Base-by-base conservation (phyloP, 192 early-diverging fungal genomes). In the Coemansia sp. region DNA sequence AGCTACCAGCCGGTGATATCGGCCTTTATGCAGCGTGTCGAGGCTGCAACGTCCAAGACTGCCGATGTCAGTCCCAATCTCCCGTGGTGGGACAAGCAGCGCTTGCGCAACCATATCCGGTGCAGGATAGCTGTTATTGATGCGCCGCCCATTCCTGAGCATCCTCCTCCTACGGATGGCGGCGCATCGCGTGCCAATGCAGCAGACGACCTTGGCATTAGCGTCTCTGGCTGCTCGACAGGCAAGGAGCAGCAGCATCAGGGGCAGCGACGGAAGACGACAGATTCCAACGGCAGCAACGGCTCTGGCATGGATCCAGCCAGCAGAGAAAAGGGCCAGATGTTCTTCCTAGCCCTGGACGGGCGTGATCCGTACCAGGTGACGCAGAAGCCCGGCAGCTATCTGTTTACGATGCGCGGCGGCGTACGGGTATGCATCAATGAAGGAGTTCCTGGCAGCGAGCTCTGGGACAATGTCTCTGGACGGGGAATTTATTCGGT, bases 21-120 rank as follows among this genome's bases (percentile, higher is more conserved):
- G 1, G 72, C 82, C n/a, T 59, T 81, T 27, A 75, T 80, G 64
- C 82, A 84, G 62, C 71, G 82, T 13, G 40, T 84, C 19, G 82
- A 84, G 38, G 62, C 74, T 3, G 61, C 63, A 1, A 81, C 78
- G 5, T 73, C 71, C 17, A 72, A 81, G 53, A 81, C 71, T 31
- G 72, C 75, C 37, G 82, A 84, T 19, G 64, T 72, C 41, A 81
- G 78, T 10, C 82, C 82, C 0, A 61, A 68, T 7, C 52, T 84
- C 22, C 74, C 74, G 7, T 84, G 82, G 82, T 84, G 82, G 82
- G 82, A 84, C 59, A 84, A 84, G 64, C 55, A 81, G 63, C 70
- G 82, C 40, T 74, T 72, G 37, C 62, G 74, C 5, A 64, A 70
- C 47, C 77, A 80, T 37, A 33, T 80, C 36, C 73, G 67, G 41